phyloP scores from a whole-genome alignment of 2,329 filamentous ascomycete genomes.

The Apiospora aurea region DNA sequence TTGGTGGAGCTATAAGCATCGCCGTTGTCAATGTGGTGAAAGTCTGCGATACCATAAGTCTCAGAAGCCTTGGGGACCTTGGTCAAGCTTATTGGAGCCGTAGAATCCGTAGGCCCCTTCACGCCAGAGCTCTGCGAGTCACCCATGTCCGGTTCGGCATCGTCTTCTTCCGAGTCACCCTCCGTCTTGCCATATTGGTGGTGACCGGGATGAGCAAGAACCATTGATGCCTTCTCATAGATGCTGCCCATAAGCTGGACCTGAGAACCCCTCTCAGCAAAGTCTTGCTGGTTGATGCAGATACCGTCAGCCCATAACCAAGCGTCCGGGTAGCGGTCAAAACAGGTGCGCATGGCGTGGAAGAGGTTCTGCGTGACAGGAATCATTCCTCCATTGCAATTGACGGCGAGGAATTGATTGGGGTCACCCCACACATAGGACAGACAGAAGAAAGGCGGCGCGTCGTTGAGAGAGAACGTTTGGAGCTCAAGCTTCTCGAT shows the following conservation, averaged over 20 bases:
- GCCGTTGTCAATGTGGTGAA: neutral
- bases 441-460: neutral
- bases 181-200: neutral
- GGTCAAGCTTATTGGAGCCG: too few species aligned
- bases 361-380: neutral
- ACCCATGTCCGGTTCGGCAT: too few species aligned
- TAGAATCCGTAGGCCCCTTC: neutral
- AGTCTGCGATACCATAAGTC: neutral
- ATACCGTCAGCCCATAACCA: neutral
- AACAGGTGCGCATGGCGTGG: neutral
- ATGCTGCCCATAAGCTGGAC: neutral
- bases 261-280: neutral
- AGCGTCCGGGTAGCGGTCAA: neutral
- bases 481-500: neutral
- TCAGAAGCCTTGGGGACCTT: rapidly evolving
- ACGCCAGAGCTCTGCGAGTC: too few species aligned
- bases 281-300: constrained; percentile 5
- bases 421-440: neutral
- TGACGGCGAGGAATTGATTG: neutral
- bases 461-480: neutral
- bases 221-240: neutral
- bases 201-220: neutral
- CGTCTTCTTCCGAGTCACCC: too few species aligned
- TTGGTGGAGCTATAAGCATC: neutral
- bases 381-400: neutral